A percentile compares a stretch with the other conserved stretches of the same genome.
phyloP scores from a whole-genome alignment of 768 basidiomycete genomes.

The Leccinum fibrillosum region DNA sequence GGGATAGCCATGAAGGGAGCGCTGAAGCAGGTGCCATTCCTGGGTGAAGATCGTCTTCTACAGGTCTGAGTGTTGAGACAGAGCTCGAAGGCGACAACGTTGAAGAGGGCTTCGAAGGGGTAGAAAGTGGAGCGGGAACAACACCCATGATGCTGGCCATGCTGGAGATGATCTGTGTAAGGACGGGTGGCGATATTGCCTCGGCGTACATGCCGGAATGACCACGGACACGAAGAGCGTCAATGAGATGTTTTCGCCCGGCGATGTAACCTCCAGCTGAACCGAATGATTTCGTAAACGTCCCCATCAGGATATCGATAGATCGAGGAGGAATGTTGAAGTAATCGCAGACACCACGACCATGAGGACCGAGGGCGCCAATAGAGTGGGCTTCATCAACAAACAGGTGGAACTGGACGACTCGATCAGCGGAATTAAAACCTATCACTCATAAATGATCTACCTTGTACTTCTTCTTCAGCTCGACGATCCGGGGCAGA shows the following conservation, averaged over 20 bases:
- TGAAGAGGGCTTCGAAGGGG: conserved; percentile 23
- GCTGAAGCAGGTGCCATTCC: conserved; percentile 65
- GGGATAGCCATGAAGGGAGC: conserved; percentile 76
- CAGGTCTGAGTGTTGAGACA: conserved; percentile 23
- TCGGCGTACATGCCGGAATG: conserved; percentile 88
- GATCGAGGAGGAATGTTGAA: conserved; percentile 77
- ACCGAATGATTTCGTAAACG: conserved; percentile 94
- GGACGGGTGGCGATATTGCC: conserved; percentile 84
- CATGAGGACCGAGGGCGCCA: conserved; percentile 91
- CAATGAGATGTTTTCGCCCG: conserved; percentile 76
- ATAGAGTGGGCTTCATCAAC: conserved; percentile 98
- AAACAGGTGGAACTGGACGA: conserved; percentile 83
- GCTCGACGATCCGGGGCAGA: conserved; percentile 74
- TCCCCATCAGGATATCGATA: conserved; percentile 97
- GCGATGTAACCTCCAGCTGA: conserved; percentile 95
- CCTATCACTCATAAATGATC: conserved; percentile 11
- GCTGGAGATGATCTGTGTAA: conserved; percentile 86
- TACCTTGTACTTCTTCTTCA: conserved; percentile 96
- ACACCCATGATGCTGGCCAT: conserved; percentile 98
- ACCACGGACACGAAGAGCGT: conserved; percentile 75
- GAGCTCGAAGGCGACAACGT: conserved; percentile 32
- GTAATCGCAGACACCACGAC: conserved; percentile 94
- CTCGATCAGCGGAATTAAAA: background rate
- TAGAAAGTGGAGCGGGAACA: conserved; percentile 31
- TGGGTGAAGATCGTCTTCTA: conserved; percentile 52